Conservation (phyloP, 192 early-diverging fungal species). For the Spizellomyces punctatus region DNA sequence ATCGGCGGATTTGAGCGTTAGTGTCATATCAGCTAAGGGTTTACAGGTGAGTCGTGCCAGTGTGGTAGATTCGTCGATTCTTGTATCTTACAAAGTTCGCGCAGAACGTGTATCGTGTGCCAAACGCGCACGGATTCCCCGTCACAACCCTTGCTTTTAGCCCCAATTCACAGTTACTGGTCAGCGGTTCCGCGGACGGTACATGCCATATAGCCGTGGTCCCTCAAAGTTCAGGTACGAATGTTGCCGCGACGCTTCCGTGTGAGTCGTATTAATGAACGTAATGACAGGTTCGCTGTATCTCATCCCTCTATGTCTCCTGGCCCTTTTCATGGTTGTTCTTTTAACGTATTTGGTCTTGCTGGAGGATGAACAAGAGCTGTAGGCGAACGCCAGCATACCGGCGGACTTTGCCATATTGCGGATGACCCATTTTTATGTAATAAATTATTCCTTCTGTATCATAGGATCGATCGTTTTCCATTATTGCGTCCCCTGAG, state of each 20-base stretch:
- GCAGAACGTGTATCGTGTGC: constrained; percentile 60
- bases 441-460: background rate
- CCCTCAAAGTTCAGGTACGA: constrained; percentile 27
- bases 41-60: constrained; percentile 47
- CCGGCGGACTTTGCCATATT: background rate
- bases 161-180: constrained; percentile 60
- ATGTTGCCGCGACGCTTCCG: background rate
- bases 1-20: constrained; percentile 71
- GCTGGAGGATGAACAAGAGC: constrained; percentile 31
- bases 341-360: constrained; percentile 26
- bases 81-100: background rate
- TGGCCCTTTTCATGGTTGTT: constrained; percentile 23
- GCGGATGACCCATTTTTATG: background rate
- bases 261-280: no score
- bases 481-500: background rate
- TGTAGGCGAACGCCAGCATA: constrained; percentile 5
- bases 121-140: constrained; percentile 77
- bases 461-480: background rate
- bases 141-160: constrained; percentile 78
- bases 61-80: background rate
- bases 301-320: constrained; percentile 1
- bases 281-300: no score
- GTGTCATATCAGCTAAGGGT: constrained; percentile 61
- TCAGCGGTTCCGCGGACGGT: constrained; percentile 83
- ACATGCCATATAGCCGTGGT: constrained; percentile 45